Conservation (phyloP, 2,329 filamentous ascomycete species). For the Aspergillus sp. region DNA sequence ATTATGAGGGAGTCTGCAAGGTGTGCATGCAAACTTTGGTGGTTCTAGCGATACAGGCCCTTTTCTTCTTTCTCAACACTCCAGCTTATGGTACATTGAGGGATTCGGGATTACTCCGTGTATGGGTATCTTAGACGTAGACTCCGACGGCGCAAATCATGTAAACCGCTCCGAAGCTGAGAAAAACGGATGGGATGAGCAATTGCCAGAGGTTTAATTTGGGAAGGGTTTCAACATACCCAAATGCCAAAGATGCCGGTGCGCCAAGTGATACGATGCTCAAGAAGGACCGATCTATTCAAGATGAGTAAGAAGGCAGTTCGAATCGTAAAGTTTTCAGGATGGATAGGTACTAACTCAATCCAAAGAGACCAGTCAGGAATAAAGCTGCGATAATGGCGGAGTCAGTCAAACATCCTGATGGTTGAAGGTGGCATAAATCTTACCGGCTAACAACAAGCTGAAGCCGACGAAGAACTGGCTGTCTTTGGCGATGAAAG, state of each 20-base stretch:
- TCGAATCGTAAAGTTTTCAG: background rate
- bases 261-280: conserved; percentile 74
- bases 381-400: conserved; percentile 48
- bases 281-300: conserved; percentile 70
- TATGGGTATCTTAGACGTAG: conserved; percentile 67
- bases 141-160: conserved; percentile 99
- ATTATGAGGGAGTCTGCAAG: conserved; percentile 10
- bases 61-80: conserved; percentile 20
- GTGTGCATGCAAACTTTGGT: conserved; percentile 16
- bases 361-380: conserved; percentile 72
- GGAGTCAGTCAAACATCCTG: conserved; percentile 9
- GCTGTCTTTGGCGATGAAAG: conserved; percentile 71
- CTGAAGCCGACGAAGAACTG: conserved; percentile 79
- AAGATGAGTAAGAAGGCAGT: conserved; percentile 8
- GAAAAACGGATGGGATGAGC: conserved; percentile 8
- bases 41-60: conserved; percentile 29
- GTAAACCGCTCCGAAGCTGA: conserved; percentile 87
- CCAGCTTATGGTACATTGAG: conserved; percentile 33
- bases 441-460: conserved; percentile 62
- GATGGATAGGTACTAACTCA: conserved; percentile 59
- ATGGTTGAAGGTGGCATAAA: background rate
- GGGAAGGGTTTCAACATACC: conserved; percentile 55
- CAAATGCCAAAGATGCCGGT: conserved; percentile 82
- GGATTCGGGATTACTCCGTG: conserved; percentile 9
- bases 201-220: conserved; percentile 1